Conservation (phyloP, 805 yeast species). For the Lachancea sp. region DNA sequence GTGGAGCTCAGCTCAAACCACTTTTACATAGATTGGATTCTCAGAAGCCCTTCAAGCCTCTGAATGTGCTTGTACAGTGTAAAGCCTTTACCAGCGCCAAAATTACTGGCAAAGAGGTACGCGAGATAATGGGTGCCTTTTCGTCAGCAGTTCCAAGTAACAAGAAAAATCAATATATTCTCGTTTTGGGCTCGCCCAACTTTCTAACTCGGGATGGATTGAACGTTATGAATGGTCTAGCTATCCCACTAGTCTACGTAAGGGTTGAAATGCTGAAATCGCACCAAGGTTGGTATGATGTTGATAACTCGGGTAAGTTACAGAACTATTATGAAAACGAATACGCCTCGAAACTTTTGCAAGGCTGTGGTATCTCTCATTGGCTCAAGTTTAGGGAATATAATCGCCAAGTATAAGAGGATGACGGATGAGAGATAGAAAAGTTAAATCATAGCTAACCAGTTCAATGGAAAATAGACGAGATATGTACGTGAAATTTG, state of each 20-base stretch:
- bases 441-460: not conserved
- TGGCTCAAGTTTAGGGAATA: slow-evolving; percentile 24
- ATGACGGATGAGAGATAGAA: not conserved
- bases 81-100: slow-evolving; percentile 27
- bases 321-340: slow-evolving; percentile 30
- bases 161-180: slow-evolving; percentile 19
- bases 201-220: slow-evolving; percentile 28
- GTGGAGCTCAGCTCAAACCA: slow-evolving; percentile 20
- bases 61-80: slow-evolving; percentile 29
- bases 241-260: slow-evolving; percentile 28
- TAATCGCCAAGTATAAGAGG: not conserved
- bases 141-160: slow-evolving; percentile 16
- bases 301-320: slow-evolving; percentile 24
- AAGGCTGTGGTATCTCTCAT: slow-evolving; percentile 25
- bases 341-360: slow-evolving; percentile 23
- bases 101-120: slow-evolving; percentile 28
- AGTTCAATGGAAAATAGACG: too few relatives aligned
- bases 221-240: slow-evolving; percentile 23
- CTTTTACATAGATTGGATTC: slow-evolving; percentile 13
- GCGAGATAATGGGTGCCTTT: slow-evolving; percentile 31
- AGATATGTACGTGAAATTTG: too few relatives aligned
- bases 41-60: slow-evolving; percentile 7
- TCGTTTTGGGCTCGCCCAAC: slow-evolving; percentile 32
- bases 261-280: slow-evolving; percentile 23
- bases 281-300: slow-evolving; percentile 17